Evolutionary conservation across 2,329 filamentous ascomycete genomes (phyloP).

Genomic region (Fusarium duplospermum): DNA sequence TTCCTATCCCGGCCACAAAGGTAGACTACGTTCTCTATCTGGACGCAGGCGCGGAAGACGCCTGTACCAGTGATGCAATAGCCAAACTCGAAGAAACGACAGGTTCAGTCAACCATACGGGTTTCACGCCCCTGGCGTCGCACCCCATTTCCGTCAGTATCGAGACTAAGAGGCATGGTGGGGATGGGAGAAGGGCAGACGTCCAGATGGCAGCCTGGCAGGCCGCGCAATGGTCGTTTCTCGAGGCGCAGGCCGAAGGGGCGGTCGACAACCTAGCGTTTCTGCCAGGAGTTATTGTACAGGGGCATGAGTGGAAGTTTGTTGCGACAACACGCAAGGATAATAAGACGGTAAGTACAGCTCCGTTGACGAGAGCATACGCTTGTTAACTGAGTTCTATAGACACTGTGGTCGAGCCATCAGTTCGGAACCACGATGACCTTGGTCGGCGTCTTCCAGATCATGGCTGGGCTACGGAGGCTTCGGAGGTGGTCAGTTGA

Average conservation of each 20-base stretch:
- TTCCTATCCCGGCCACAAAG: background rate
- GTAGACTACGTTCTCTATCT: constrained; percentile 17
- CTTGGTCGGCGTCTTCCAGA: constrained; percentile 3
- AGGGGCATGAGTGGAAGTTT: constrained; percentile 22
- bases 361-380: no score
- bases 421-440: constrained; percentile 6
- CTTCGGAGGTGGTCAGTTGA: constrained; percentile 4
- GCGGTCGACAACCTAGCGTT: background rate
- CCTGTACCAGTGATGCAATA: background rate
- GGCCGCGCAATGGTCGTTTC: constrained; percentile 8
- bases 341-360: constrained; percentile 10
- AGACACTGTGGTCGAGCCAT: constrained; percentile 1
- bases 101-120: constrained; percentile 10
- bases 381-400: background rate
- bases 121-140: constrained; percentile 1
- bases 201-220: constrained; percentile 16
- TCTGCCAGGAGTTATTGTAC: constrained; percentile 12
- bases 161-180: constrained; percentile 13
- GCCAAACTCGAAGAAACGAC: background rate
- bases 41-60: background rate
- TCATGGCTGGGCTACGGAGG: constrained; percentile 4
- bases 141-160: constrained; percentile 12
- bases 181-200: background rate
- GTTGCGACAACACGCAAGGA: constrained; percentile 5
- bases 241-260: background rate